Evolutionary conservation across 164 flowering plant genomes (phyloP), one percentile per base, ranked within the genome.

Genomic region (Piper betle): DNA sequence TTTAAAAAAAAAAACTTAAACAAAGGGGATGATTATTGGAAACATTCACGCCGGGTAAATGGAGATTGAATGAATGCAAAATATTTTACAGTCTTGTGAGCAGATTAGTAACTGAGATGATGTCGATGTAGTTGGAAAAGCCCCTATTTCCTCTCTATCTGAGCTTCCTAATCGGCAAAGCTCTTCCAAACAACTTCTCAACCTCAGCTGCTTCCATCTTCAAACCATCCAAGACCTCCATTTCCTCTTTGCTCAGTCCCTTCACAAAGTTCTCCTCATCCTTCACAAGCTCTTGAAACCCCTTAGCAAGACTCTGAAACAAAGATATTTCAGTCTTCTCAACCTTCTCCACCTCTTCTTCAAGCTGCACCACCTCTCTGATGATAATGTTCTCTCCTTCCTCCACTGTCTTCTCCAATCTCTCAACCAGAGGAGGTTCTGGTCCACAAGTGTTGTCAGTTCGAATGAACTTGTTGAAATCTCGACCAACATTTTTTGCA

Each of bases 391-490:
- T 77, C 68, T 93, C 98, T 50, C 97, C 96, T 69, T 81, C 85
- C 71, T 87, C 96, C n/a, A 89, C 91, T 5, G 77, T 87, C 73
- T 80, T 93, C 73, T 89, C 98, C 54, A 89, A 39, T 72, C 98
- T 84, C 67, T 93, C 92, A 1, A 85, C 83, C 4, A 93, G 82
- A 1, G 98, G 90, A 39, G 94, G 97, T 73, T 93, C 96, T 3
- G 94, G 94, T 13, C 97, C 96, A 70, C 97, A 93, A 0, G 90
- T 81, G 56, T 93, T 93, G 71, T 93, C 87, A 0, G 97, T 89
- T 68, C 70, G 81, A 55, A 79, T 86, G 78, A 86, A 87, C 55
- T 64, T 77, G 74, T 52, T 77, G 67, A 93, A 89, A 71, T 90
- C 96, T 38, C 96, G 73, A 13, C 94, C 96, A 5, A 87, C 84